phyloP scores from a whole-genome alignment of 331 rosid genomes.

The Phaseolus coccineus region DNA sequence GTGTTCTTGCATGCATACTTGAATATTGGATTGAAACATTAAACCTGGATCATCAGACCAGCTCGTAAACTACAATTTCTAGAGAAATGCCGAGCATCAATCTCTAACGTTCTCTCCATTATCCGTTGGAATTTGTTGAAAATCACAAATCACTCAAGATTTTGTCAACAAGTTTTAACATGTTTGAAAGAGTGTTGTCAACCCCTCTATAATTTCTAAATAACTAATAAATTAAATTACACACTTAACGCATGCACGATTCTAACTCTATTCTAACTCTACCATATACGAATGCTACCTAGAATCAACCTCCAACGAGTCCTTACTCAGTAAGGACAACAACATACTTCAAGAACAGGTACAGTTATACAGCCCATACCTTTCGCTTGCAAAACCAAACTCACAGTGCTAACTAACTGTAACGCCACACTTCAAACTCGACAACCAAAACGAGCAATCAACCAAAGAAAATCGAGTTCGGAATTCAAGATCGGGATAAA shows the following conservation, averaged over 20 bases:
- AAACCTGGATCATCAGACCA: constrained; percentile 5
- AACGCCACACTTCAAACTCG: constrained; percentile 51
- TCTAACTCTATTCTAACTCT: neutral
- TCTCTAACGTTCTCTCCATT: neutral
- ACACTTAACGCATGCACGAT: neutral
- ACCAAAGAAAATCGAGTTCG: constrained; percentile 2
- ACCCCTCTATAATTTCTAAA: neutral
- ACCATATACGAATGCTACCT: constrained; percentile 54
- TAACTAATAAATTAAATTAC: neutral
- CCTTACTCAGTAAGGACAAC: constrained; percentile 98
- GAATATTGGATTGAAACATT: constrained; percentile 32
- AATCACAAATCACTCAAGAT: neutral
- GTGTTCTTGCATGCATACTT: neutral
- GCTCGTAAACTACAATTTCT: neutral
- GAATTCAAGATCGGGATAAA: neutral
- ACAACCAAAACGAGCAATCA: constrained; percentile 22
- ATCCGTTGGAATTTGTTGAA: neutral
- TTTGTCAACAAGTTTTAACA: neutral
- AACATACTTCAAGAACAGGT: constrained; percentile 74
- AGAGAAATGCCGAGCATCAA: neutral
- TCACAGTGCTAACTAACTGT: constrained; percentile 40
- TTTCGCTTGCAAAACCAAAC: constrained; percentile 53
- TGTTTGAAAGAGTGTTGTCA: neutral
- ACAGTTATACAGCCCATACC: constrained; percentile 76
- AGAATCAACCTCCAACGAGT: constrained; percentile 93